phyloP scores from a whole-genome alignment of 2,329 filamentous ascomycete species.

The Tolypocladium tundrense region DNA sequence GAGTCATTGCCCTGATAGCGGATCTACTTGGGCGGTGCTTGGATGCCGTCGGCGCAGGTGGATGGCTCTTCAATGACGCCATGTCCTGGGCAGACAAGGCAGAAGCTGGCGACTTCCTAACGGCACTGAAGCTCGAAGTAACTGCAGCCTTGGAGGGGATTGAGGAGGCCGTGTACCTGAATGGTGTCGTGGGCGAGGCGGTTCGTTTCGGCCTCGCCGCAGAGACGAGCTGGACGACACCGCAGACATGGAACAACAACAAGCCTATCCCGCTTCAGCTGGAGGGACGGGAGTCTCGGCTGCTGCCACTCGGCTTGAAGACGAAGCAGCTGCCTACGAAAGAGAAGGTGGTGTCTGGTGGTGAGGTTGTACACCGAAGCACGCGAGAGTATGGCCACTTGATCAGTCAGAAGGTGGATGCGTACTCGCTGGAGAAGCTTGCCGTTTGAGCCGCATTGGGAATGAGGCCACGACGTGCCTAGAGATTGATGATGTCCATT shows the following conservation, averaged over 20 bases:
- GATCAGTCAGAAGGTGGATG: constrained; percentile 67
- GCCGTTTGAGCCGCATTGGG: constrained; percentile 37
- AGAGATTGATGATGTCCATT: not conserved
- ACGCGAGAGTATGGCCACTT: constrained; percentile 66
- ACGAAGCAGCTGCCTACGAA: constrained; percentile 37
- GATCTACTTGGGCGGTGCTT: constrained; percentile 63
- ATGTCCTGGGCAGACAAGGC: constrained; percentile 38
- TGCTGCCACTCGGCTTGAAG: constrained; percentile 67
- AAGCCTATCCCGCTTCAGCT: constrained; percentile 33
- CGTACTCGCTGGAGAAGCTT: constrained; percentile 76
- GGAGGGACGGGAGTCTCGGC: constrained; percentile 32
- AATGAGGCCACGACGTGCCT: not conserved
- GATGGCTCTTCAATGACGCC: constrained; percentile 59
- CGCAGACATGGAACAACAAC: constrained; percentile 19
- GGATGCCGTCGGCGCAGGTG: constrained; percentile 63
- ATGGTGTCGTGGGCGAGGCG: constrained; percentile 54
- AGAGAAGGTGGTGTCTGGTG: constrained; percentile 54
- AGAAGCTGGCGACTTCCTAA: constrained; percentile 53
- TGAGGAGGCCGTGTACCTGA: constrained; percentile 56
- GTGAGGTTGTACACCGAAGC: constrained; percentile 60
- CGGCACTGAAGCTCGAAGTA: constrained; percentile 57
- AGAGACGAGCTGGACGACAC: constrained; percentile 19
- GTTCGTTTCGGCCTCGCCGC: constrained; percentile 45
- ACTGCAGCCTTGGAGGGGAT: constrained; percentile 62
- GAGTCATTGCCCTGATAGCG: constrained; percentile 60